Conservation (phyloP, 495 filamentous ascomycete species). For the Neurospora sp. region DNA sequence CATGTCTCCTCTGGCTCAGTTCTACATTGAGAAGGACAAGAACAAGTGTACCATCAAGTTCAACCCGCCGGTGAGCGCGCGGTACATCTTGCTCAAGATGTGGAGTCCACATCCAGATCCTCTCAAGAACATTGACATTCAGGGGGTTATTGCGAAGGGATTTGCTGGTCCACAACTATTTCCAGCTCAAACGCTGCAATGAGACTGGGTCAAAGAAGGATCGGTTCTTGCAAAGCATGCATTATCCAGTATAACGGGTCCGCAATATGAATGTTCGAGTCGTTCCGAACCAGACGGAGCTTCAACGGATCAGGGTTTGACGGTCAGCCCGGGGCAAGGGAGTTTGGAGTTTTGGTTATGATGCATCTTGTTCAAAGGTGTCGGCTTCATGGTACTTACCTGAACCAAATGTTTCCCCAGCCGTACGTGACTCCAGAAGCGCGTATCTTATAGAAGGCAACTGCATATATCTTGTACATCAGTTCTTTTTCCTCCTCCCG, state of each 20-base stretch:
- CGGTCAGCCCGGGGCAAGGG: background rate
- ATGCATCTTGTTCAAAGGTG: background rate
- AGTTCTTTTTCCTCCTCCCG: background rate
- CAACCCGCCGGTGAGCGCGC: conserved; percentile 74
- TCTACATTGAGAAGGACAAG: conserved; percentile 70
- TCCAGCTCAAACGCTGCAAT: conserved; percentile 28
- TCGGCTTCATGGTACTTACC: background rate
- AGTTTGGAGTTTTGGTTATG: background rate
- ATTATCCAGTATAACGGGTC: background rate
- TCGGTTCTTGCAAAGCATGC: background rate
- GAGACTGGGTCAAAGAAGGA: background rate
- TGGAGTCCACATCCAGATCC: conserved; percentile 59
- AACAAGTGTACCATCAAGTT: conserved; percentile 82
- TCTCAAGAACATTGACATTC: conserved; percentile 69
- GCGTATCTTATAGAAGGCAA: background rate
- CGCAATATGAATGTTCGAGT: background rate
- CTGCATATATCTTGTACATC: conserved; percentile 1
- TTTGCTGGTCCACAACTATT: conserved; percentile 73
- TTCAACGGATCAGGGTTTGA: background rate
- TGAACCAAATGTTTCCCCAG: background rate
- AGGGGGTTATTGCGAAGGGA: conserved; percentile 67
- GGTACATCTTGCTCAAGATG: conserved; percentile 74
- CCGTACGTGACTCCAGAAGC: background rate
- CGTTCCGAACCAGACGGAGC: background rate
- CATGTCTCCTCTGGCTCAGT: conserved; percentile 62